Evolutionary conservation across 2,329 filamentous ascomycete species (phyloP).

Genomic region (Ceratocystis smalleyi): DNA sequence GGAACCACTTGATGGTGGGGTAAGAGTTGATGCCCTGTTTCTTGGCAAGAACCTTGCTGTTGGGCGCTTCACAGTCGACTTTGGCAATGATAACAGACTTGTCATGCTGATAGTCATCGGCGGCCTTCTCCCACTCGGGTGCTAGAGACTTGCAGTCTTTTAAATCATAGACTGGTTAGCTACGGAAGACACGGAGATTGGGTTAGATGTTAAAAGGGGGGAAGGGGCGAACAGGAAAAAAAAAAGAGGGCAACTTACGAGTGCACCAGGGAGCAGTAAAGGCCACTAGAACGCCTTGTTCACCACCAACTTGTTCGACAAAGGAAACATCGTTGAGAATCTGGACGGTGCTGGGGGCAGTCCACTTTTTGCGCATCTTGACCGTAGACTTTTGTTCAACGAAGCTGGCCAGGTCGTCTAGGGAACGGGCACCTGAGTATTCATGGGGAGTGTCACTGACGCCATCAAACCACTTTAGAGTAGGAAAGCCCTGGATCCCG

Average conservation of each 20-base stretch:
- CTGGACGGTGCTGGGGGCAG: conserved; percentile 57
- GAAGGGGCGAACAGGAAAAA: neutral
- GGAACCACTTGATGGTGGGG: conserved; percentile 97
- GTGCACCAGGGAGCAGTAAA: conserved; percentile 98
- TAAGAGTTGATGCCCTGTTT: conserved; percentile 70
- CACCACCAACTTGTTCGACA: conserved; percentile 58
- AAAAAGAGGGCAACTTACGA: conserved; percentile 47
- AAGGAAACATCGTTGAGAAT: conserved; percentile 71
- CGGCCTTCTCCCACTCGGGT: conserved; percentile 77
- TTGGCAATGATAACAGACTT: conserved; percentile 75
- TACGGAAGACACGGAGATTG: neutral
- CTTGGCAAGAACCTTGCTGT: conserved; percentile 61
- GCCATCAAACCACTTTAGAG: conserved; percentile 93
- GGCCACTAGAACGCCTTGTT: conserved; percentile 83
- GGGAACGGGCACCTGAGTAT: conserved; percentile 72
- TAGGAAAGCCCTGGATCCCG: conserved; percentile 87
- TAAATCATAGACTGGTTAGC: neutral
- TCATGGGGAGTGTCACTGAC: conserved; percentile 74
- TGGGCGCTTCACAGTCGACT: conserved; percentile 81
- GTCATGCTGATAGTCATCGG: conserved; percentile 65
- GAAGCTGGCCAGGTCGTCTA: conserved; percentile 71
- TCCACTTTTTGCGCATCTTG: conserved; percentile 61
- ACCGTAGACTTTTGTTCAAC: conserved; percentile 75
- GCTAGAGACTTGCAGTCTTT: conserved; percentile 93
- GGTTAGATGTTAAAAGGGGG: neutral